Evolutionary conservation across 225 moss, liverwort and hornwort genomes (phyloP).

Genomic region (Takakia lepidozioides): DNA sequence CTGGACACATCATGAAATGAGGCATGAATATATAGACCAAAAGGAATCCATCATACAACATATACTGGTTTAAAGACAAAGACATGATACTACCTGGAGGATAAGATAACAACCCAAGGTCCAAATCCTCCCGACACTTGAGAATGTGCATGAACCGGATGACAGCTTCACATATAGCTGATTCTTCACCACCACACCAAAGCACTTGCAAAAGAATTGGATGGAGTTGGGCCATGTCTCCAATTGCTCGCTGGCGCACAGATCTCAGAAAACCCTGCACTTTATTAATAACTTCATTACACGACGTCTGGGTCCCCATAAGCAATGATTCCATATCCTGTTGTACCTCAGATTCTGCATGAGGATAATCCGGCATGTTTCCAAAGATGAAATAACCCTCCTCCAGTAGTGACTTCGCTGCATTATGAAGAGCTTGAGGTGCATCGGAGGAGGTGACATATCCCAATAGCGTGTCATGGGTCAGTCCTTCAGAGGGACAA

Average conservation of each 20-base stretch:
- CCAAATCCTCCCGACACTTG: slow-evolving; percentile 43
- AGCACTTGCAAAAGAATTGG: slow-evolving; percentile 41
- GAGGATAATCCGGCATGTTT: slow-evolving; percentile 27
- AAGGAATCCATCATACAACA: too few relatives aligned
- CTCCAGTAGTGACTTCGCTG: slow-evolving; percentile 44
- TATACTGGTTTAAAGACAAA: too few relatives aligned
- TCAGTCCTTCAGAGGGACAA: slow-evolving; percentile 34
- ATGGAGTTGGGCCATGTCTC: slow-evolving; percentile 45
- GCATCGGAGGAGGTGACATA: slow-evolving; percentile 33
- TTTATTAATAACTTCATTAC: slow-evolving; percentile 36
- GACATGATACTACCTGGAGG: too few relatives aligned
- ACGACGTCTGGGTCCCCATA: slow-evolving; percentile 22
- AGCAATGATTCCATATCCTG: slow-evolving; percentile 32
- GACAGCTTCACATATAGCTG: slow-evolving; percentile 14
- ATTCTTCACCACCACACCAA: slow-evolving; percentile 45
- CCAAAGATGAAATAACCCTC: slow-evolving; percentile 43
- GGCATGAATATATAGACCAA: too few relatives aligned
- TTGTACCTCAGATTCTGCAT: slow-evolving; percentile 28
- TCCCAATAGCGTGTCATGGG: slow-evolving; percentile 37
- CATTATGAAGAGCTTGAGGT: slow-evolving; percentile 25
- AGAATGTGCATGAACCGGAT: slow-evolving; percentile 32
- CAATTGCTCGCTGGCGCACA: slow-evolving; percentile 50
- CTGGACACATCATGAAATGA: too few relatives aligned
- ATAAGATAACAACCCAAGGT: slow-evolving; percentile 48
- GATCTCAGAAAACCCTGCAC: slow-evolving; percentile 35